A percentile compares a stretch with the other conserved stretches of the same genome.
phyloP scores from a whole-genome alignment of 164 flowering plant species.

The Chloranthus sessilifolius region DNA sequence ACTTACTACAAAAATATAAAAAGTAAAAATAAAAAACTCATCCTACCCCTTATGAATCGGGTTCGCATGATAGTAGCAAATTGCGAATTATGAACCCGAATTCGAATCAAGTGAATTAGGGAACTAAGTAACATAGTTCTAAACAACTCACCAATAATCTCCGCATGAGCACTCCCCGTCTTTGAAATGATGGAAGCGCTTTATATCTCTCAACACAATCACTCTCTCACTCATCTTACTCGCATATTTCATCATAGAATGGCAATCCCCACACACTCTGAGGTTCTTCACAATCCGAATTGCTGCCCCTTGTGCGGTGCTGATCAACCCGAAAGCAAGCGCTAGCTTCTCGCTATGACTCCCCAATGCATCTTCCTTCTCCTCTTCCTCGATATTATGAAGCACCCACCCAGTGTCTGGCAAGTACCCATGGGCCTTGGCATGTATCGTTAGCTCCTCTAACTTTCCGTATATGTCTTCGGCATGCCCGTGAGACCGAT shows the following conservation, averaged over 20 bases:
- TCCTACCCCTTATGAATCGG: too few relatives aligned
- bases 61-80: too few relatives aligned
- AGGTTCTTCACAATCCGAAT: slow-evolving; percentile 44
- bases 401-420: slow-evolving; percentile 45
- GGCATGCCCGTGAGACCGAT: slow-evolving; percentile 20
- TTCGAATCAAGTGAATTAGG: too few relatives aligned
- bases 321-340: slow-evolving; percentile 41
- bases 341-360: slow-evolving; percentile 53
- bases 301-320: slow-evolving; percentile 20
- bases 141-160: slow-evolving; percentile 61
- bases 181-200: slow-evolving; percentile 47
- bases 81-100: too few relatives aligned
- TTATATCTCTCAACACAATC: slow-evolving; percentile 46
- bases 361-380: slow-evolving; percentile 49
- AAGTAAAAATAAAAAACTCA: too few relatives aligned
- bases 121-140: too few relatives aligned
- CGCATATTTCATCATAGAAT: slow-evolving; percentile 39
- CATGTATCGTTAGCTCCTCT: slow-evolving; percentile 27
- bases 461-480: slow-evolving; percentile 28
- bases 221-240: slow-evolving; percentile 33
- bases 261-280: slow-evolving; percentile 42
- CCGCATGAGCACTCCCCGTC: slow-evolving; percentile 43
- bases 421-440: slow-evolving; percentile 31
- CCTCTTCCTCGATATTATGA: slow-evolving; percentile 53
- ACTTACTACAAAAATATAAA: too few relatives aligned